Evolutionary conservation across 768 basidiomycete species (phyloP), one percentile per base, ranked within the genome.

Genomic region (Lentinus tigrinus): DNA sequence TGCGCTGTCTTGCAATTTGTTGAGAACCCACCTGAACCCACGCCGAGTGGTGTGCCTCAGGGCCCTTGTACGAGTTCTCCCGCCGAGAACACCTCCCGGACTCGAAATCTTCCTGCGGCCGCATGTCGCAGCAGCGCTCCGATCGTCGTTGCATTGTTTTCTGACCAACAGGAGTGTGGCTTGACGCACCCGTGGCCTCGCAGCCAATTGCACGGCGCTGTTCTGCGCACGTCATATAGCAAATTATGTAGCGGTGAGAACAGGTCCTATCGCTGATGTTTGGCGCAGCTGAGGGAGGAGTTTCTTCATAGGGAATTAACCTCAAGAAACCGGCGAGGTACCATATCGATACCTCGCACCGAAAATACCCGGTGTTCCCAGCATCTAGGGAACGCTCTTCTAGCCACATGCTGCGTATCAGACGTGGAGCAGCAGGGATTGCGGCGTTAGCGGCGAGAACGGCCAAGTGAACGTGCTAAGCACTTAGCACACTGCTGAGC

Each of bases 281-380:
- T 21, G 28, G 37, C 17, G 38, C 21, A 4, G 21, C 31, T 36
- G 40, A 57, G 7, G 19, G 10, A 40, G 24, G 9, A 34, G 42
- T 57, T 57, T 43, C 56, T 57, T 43, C 56, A 36, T 57, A 51
- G 48, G 48, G 56, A 50, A 50, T 31, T 3, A 19, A 9, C 39
- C 28, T 49, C 40, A 36, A 6, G 48, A 50, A 57, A 44, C 9
- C 16, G 43, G 40, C 17, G 42, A 31, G 31, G 21, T 3, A 17
- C 13, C 21, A 40, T 27, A 44, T 51, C 28, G 42, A 51, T 51
- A n/a, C 19, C 21, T 34, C 31, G 3, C 31, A 43, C 42, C 42
- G 42, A 54, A 4, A 11, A 21, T 10, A 19, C 37, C 16, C 16
- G 42, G n/a, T 16, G 31, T 54, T 44, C 42, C 31, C 19, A 46